Evolutionary conservation across 2,329 filamentous ascomycete species (phyloP), one percentile per base, ranked within the genome.

Genomic region (Thielaviopsis punctulata): DNA sequence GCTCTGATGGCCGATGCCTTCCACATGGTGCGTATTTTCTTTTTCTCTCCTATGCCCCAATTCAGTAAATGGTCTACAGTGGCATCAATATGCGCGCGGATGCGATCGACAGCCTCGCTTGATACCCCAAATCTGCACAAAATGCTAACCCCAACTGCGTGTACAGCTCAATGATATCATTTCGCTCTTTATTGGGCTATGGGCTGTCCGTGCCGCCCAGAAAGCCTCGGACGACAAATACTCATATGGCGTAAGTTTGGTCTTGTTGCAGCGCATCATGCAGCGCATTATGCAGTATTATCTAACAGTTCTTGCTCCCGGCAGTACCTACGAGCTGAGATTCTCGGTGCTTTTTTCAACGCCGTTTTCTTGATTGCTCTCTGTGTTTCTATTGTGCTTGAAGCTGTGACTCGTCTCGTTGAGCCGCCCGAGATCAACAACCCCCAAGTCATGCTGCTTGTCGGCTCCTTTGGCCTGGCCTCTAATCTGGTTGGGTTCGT

Each of bases 341-440:
- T 94, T 10, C 75, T 98, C 5, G 92, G 92, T 62, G 92, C 92
- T 47, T 82, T 96, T 60, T 86, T 96, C 68, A 98, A 98, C 62
- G 92, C 92, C 59, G 90, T 96, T 45, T 98, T 98, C 70, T 75
- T 98, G 45, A 92, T 98, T 62, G 92, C 92, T 7, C 77, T 98
- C 8, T 98, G 92, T 69, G 74, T 98, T 53, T 93, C 90, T 49
- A 98, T 98, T 66, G 85, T 96, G 62, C 80, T 98, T 60, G 92
- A 98, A 67, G 92, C 92, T 15, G 77, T 95, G 56, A 87, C 89
- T 61, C 84, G 92, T 62, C 84, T 98, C 59, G 76, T 96, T 62
- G 87, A 96, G 61, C 88, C 89, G 7, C 89, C 90, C 61, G 80
- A 85, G 63, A 89, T 98, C 62, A 73, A 73, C 49, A 86, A 94